Percentiles rank a stretch among this genome's conserved stretches.
These are phyloP conservation scores for Acorus gramineus DNA, from an alignment of 106 monocot genomes.

Conservation along the genomic window DNA sequence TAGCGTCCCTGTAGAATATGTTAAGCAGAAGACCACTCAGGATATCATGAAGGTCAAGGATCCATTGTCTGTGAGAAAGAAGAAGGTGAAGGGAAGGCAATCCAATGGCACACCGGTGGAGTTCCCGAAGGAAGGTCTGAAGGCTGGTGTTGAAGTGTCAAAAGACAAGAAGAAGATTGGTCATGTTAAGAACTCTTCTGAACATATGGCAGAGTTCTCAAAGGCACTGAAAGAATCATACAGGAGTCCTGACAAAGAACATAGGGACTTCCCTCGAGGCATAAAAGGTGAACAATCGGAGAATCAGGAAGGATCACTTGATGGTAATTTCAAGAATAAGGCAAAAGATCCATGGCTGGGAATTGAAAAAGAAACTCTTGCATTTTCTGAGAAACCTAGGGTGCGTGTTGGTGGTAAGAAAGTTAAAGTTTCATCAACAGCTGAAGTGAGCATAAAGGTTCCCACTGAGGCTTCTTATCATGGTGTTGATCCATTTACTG, in stretches of 20 bases:
- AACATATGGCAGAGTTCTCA: slow-evolving; percentile 15
- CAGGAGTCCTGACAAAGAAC: slow-evolving; percentile 5
- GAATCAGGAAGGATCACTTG: slow-evolving; percentile 8
- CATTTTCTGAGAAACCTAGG: slow-evolving; percentile 20
- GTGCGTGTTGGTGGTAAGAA: slow-evolving; percentile 17
- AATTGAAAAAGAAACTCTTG: slow-evolving; percentile 10
- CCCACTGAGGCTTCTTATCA: slow-evolving; percentile 3
- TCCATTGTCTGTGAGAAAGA: slow-evolving; percentile 24
- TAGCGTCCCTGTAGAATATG: slow-evolving; percentile 9
- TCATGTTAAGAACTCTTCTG: slow-evolving; percentile 23
- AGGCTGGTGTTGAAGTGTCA: slow-evolving; percentile 10
- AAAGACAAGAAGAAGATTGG: slow-evolving; percentile 44
- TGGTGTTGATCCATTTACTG: slow-evolving; percentile 7
- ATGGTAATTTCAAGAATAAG: slow-evolving; percentile 7
- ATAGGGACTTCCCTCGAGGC: slow-evolving; percentile 3
- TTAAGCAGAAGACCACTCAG: slow-evolving; percentile 12
- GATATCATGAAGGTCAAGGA: slow-evolving; percentile 21
- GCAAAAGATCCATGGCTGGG: slow-evolving; percentile 16
- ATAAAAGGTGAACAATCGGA: slow-evolving; percentile 19
- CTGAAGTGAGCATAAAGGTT: slow-evolving; percentile 15
- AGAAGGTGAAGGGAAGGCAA: slow-evolving; percentile 23
- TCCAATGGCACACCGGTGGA: slow-evolving; percentile 14
- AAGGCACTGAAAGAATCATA: slow-evolving; percentile 20
- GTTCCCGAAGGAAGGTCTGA: slow-evolving; percentile 8
- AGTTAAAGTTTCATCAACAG: slow-evolving; percentile 12